Percentiles rank a stretch among this genome's conserved stretches.
These are phyloP conservation scores for Thielaviopsis punctulata DNA, from an alignment of 2,329 filamentous ascomycete genomes.

Conservation along the genomic window DNA sequence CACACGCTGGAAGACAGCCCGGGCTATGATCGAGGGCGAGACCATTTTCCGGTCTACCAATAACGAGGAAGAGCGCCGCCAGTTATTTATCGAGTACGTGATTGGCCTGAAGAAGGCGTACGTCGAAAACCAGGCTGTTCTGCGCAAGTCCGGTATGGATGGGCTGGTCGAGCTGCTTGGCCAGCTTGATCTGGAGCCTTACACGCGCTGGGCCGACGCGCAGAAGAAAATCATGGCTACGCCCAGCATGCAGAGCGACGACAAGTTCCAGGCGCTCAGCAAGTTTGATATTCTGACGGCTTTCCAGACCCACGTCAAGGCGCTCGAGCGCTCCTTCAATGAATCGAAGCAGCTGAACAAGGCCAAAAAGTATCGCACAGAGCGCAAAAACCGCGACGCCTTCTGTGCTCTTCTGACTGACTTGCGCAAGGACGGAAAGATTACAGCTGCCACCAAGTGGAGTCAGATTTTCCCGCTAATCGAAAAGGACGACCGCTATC, in stretches of 20 bases:
- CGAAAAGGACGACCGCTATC: conserved; percentile 67
- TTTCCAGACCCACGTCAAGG: conserved; percentile 91
- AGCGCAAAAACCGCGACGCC: conserved; percentile 71
- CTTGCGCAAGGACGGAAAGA: conserved; percentile 56
- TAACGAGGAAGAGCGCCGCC: conserved; percentile 70
- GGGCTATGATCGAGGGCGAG: conserved; percentile 85
- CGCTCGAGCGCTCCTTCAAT: conserved; percentile 79
- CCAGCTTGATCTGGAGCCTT: conserved; percentile 70
- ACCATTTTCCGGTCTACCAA: conserved; percentile 86
- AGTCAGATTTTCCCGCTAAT: conserved; percentile 59
- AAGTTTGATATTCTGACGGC: conserved; percentile 81
- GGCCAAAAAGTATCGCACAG: conserved; percentile 58
- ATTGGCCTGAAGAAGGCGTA: conserved; percentile 66
- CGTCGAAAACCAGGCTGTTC: conserved; percentile 53
- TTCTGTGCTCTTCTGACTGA: conserved; percentile 62
- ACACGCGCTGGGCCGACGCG: conserved; percentile 86
- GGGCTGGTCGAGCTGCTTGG: conserved; percentile 64
- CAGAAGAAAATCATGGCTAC: conserved; percentile 47
- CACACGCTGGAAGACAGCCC: conserved; percentile 90
- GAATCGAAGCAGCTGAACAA: conserved; percentile 80
- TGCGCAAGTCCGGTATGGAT: conserved; percentile 67
- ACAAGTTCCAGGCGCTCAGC: conserved; percentile 71
- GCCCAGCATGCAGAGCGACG: conserved; percentile 42
- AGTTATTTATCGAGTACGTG: conserved; percentile 89
- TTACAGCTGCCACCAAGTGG: conserved; percentile 87